Evolutionary conservation across 768 basidiomycete species (phyloP), one percentile per base, ranked within the genome.

Genomic region (Crassisporium funariophilum): DNA sequence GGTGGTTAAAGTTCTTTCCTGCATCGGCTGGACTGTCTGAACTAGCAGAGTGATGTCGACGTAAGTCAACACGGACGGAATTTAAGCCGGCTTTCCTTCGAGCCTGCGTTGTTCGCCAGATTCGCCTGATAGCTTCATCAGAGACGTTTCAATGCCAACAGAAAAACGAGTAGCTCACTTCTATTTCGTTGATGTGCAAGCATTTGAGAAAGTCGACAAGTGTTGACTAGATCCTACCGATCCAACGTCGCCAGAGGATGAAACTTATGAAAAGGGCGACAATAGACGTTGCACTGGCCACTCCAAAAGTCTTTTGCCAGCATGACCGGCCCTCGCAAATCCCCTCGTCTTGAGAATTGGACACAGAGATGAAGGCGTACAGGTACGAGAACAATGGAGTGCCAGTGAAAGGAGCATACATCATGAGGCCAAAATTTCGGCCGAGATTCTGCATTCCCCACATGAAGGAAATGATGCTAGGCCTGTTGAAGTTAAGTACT

Each of bases 301-400:
- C 62, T 62, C 71, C 70, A 55, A 91, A 90, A 4, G 90, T 91
- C 22, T 72, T 50, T 43, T 63, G 62, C 87, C 86, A 91, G 52
- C 90, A 92, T 27, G 60, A 45, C 4, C 68, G 57, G 4, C 90
- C 88, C 34, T 60, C 58, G 55, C 89, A 91, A 3, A 81, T 63
- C 19, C 53, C 64, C 17, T 61, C 70, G n/a, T 60, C 67, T 25
- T 45, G 33, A 7, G 77, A 70, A 48, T 82, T 78, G 2, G 73
- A 65, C 3, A 75, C 76, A 5, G 84, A 77, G 37, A 88, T 59
- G 53, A 84, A 81, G 11, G 90, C 90, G 50, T 90, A 92, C 0
- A 91, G 59, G 62, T 88, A 91, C 2, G 90, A 89, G 61, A 90
- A 91, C 0, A 81, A 25, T 1, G 87, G 80, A 0, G 88, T 89